Evolutionary conservation across 148 eudicot genomes (phyloP).

Genomic region (Oxyria digyna): DNA sequence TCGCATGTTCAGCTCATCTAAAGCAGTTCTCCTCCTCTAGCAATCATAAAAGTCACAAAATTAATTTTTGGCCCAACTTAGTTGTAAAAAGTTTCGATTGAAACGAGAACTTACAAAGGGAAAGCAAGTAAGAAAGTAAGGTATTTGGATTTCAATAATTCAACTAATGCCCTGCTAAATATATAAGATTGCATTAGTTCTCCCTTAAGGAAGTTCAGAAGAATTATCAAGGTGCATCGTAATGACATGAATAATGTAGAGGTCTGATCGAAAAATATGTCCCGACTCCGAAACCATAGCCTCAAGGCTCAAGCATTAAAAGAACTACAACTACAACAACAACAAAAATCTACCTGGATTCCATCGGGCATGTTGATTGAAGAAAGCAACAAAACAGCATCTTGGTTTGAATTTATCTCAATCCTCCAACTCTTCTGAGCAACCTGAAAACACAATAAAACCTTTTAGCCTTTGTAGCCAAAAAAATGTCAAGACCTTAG

Average conservation of each 20-base stretch:
- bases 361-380: constrained; percentile 86
- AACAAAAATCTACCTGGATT: constrained; percentile 42
- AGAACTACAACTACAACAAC: background rate
- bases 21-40: constrained; percentile 82
- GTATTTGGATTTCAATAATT: background rate
- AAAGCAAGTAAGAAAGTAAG: background rate
- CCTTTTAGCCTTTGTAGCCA: background rate
- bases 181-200: background rate
- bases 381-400: constrained; percentile 87
- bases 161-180: background rate
- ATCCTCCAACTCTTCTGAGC: constrained; percentile 84
- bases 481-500: too few relatives aligned
- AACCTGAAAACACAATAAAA: constrained; percentile 24
- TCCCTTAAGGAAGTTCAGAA: background rate
- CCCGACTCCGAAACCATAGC: background rate
- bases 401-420: constrained; percentile 75
- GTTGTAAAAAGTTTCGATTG: background rate
- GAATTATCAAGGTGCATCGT: background rate
- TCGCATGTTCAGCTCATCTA: constrained; percentile 93
- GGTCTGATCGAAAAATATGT: background rate
- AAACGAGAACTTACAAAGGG: background rate
- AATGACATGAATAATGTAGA: background rate
- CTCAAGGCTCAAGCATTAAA: background rate
- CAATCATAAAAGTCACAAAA: constrained; percentile 3
- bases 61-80: background rate